Conservation (phyloP, 345 rosid species). For the Kernera saxatilis region DNA sequence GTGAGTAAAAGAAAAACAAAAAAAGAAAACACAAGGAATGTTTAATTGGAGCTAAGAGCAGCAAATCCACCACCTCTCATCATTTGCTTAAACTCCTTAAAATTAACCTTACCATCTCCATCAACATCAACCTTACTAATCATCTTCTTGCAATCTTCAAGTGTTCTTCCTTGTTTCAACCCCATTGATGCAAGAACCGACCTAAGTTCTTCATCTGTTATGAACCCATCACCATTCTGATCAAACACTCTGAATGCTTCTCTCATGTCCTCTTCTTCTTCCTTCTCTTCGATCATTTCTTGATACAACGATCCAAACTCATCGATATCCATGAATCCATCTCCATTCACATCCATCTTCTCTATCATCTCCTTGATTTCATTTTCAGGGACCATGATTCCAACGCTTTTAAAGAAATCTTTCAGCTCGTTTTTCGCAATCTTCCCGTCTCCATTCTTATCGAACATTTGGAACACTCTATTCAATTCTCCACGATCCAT, state of each 20-base stretch:
- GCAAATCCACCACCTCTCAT: slow-evolving; percentile 60
- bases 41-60: slow-evolving; percentile 46
- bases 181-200: slow-evolving; percentile 35
- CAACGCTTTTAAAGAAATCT: slow-evolving; percentile 26
- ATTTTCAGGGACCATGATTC: slow-evolving; percentile 21
- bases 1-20: not conserved
- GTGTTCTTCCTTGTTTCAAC: slow-evolving; percentile 35
- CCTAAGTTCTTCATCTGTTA: slow-evolving; percentile 30
- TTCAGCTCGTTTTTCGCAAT: slow-evolving; percentile 29
- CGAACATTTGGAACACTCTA: slow-evolving; percentile 31
- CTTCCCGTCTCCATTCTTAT: slow-evolving; percentile 29
- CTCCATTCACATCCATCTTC: slow-evolving; percentile 30
- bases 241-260: slow-evolving; percentile 35
- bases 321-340: slow-evolving; percentile 28
- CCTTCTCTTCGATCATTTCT: slow-evolving; percentile 32
- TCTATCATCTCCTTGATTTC: slow-evolving; percentile 28
- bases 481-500: slow-evolving; percentile 30
- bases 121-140: slow-evolving; percentile 32
- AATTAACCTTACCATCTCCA: slow-evolving; percentile 37
- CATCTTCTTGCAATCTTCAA: slow-evolving; percentile 34
- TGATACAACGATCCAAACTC: slow-evolving; percentile 29
- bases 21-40: not conserved
- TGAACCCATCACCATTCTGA: slow-evolving; percentile 34
- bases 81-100: slow-evolving; percentile 34
- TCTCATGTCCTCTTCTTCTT: slow-evolving; percentile 32